phyloP scores from a whole-genome alignment of 306 rosid genomes.

The Geum urbanum region DNA sequence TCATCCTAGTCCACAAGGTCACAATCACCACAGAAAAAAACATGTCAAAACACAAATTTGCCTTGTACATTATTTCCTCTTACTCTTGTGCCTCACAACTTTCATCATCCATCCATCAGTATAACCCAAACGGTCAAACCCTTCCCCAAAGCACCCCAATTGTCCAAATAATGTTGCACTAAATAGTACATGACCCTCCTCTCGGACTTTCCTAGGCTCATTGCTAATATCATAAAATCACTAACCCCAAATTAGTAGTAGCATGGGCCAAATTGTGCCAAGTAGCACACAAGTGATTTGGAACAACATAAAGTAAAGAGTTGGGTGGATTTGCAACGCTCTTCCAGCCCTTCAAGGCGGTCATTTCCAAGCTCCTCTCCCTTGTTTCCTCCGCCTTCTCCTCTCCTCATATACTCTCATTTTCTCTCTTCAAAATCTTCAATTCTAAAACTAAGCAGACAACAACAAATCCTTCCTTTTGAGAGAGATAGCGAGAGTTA shows the following conservation, averaged over 20 bases:
- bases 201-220: conserved; percentile 2
- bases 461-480: too few species aligned
- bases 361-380: conserved; percentile 46
- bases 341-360: conserved; percentile 30
- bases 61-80: neutral
- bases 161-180: neutral
- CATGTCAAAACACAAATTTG: neutral
- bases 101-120: neutral
- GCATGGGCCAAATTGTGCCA: neutral
- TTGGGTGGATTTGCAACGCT: conserved; percentile 23
- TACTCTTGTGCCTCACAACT: neutral
- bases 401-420: conserved; percentile 11
- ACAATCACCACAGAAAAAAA: neutral
- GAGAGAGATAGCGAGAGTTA: neutral
- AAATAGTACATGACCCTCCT: neutral
- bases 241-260: neutral
- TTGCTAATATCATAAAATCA: neutral
- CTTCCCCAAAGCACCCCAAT: neutral
- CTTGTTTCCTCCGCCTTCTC: conserved; percentile 69
- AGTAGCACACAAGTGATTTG: neutral
- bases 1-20: conserved; percentile 23
- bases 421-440: neutral
- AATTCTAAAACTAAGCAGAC: neutral
- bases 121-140: neutral
- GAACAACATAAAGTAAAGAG: neutral